Evolutionary conservation across 441 rosid genomes (phyloP).

Genomic region (Sinapis alba): DNA sequence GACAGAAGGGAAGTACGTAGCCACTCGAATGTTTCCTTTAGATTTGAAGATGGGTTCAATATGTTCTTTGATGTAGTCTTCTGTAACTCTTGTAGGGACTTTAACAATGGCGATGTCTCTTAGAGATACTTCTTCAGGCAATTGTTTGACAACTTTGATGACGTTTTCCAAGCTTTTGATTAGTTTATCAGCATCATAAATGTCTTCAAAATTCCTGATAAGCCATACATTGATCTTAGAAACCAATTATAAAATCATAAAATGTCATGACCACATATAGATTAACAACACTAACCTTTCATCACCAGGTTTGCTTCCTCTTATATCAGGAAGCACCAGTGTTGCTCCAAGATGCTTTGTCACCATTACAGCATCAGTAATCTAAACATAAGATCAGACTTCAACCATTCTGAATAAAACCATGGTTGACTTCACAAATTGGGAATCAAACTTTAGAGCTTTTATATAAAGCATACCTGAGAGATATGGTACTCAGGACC

Average conservation of each 20-base stretch:
- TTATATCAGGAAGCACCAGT: slow-evolving; percentile 86
- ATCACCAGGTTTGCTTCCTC: slow-evolving; percentile 94
- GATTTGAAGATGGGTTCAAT: slow-evolving; percentile 65
- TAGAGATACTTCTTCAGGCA: slow-evolving; percentile 58
- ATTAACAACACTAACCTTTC: slow-evolving; percentile 56
- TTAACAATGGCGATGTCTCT: slow-evolving; percentile 72
- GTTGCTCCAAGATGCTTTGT: slow-evolving; percentile 80
- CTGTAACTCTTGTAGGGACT: slow-evolving; percentile 84
- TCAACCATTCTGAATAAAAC: background rate
- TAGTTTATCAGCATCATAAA: slow-evolving; percentile 78
- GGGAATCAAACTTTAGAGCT: background rate
- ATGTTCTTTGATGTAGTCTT: slow-evolving; percentile 65
- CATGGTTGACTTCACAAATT: background rate
- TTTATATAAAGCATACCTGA: slow-evolving; percentile 58
- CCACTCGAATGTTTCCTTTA: slow-evolving; percentile 83
- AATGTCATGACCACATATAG: slow-evolving; percentile 40
- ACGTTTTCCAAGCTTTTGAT: slow-evolving; percentile 74
- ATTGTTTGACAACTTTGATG: slow-evolving; percentile 64
- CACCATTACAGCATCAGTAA: slow-evolving; percentile 89
- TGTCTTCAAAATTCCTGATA: slow-evolving; percentile 81
- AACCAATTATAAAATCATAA: background rate
- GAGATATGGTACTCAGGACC: slow-evolving; percentile 98
- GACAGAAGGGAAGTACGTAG: slow-evolving; percentile 84
- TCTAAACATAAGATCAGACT: slow-evolving; percentile 44
- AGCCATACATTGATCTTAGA: slow-evolving; percentile 21